Evolutionary conservation across 768 basidiomycete species (phyloP), one percentile per base, ranked within the genome.

Genomic region (Trametes sanguinea): DNA sequence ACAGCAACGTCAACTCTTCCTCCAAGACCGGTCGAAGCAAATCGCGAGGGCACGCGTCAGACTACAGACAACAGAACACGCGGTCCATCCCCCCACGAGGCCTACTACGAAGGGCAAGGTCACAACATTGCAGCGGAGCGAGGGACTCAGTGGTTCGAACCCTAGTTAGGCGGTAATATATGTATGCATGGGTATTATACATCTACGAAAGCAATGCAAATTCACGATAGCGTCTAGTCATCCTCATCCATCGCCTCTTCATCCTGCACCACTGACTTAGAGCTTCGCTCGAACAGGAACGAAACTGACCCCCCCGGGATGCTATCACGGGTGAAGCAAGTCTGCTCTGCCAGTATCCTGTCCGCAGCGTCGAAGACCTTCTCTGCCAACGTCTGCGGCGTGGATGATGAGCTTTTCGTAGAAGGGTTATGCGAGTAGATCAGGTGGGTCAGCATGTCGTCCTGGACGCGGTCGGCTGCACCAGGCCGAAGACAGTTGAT

Each of bases 261-360:
- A 6, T 63, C 67, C 11, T 57, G 65, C 53, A 51, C 57, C 37
- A 54, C 60, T 42, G 60, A 65, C 62, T 66, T 68, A 59, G 82
- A 78, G 39, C 74, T 80, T 67, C 80, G 87, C 71, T 91, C 88
- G 65, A 94, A 94, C 11, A 94, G 67, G 69, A 89, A 92, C 7
- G 89, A 88, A 16, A 93, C 73, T 1, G 87, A 85, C 0, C 92
- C 92, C 2, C 87, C 88, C 6, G 83, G 78, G 17, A 83, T 70
- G 50, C 76, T 72, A 5, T 82, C 77, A 11, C 87, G 70, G 4
- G 75, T 72, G 7, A 76, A 66, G 52, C 66, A 62, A 8, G 59
- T 65, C 39, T 74, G 74, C 52, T 65, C 60, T n/a, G 61, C 78
- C 63, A 78, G 70, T 11, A 85, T 72, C 50, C 80, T 81, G 66